Evolutionary conservation across 1,284 basidiomycete species (phyloP), one percentile per base, ranked within the genome.

Genomic region (Rugosomyces carneus): DNA sequence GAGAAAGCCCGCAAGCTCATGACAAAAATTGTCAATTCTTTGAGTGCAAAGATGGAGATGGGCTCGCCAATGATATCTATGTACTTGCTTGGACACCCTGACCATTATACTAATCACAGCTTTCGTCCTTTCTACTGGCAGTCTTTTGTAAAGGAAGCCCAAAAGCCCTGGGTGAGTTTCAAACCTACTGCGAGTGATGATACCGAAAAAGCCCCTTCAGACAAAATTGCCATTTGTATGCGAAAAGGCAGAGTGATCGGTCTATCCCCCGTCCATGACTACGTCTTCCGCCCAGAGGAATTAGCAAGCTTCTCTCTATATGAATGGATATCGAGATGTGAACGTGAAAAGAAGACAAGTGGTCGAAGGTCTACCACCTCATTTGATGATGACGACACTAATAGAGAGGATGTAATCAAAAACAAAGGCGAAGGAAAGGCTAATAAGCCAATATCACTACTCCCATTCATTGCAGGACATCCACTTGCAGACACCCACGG

Each of bases 11-110:
- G 59, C 16, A 47, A 45, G n/a, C 10, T 66, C 4, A 46, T 66
- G 11, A 55, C 53, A 8, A 53, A 64, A 40, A 53, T 63, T 20
- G 60, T 62, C 0, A 67, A 65, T 52, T 39, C 36, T 8, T 27
- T 65, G 7, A 57, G 55, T 31, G 49, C 58, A n/a, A 60, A 56
- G 41, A 42, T 46, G 32, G 64, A 67, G 51, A 60, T 64, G 21
- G 64, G 64, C 9, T 51, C 51, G 4, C 66, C 65, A 10, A 61
- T 65, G 58, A 56, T 55, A 5, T 54, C 45, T 37, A 35, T 59
- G 34, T 60, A 61, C 49, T 38, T 66, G 4, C 39, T 66, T 5
- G 55, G 55, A 27, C 49, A 62, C 51, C 58, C 59, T 11, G 62
- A 66, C 48, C 61, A 64, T 37, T 66, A 66, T 42, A 62, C 60